Percentiles rank a stretch among this genome's conserved stretches.
Conservation (phyloP, 1,284 basidiomycete genomes). For the Tylopilus orsonianus region DNA sequence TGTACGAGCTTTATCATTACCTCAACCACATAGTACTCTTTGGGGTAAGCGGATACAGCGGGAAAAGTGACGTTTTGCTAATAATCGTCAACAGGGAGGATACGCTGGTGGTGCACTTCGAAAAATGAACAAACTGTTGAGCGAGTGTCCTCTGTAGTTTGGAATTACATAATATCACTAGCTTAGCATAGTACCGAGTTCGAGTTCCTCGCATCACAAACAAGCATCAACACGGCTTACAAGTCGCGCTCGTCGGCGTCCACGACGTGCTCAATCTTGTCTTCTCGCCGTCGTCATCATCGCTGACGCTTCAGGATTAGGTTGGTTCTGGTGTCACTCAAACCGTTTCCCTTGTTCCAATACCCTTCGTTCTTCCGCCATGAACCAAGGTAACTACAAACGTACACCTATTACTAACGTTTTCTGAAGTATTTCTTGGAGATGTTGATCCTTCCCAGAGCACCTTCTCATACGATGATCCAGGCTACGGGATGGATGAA, state of each 20-base stretch:
- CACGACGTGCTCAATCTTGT: conserved; percentile 19
- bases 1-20: conserved; percentile 88
- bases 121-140: conserved; percentile 56
- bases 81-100: conserved; percentile 43
- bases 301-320: not conserved
- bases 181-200: conserved; percentile 13
- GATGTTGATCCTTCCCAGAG: conserved; percentile 50
- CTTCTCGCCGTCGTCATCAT: conserved; percentile 10
- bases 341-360: conserved; percentile 1
- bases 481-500: conserved; percentile 56
- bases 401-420: conserved; percentile 22
- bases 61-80: not conserved
- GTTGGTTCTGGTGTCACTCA: not conserved
- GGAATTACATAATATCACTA: conserved; percentile 14
- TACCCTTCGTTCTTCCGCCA: conserved; percentile 8
- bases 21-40: conserved; percentile 80
- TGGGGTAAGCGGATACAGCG: conserved; percentile 47
- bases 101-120: conserved; percentile 54
- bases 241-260: conserved; percentile 19
- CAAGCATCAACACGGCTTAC: conserved; percentile 32
- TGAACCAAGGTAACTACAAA: conserved; percentile 47
- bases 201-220: conserved; percentile 14
- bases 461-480: conserved; percentile 56
- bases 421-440: conserved; percentile 35
- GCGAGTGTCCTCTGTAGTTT: conserved; percentile 25